Evolutionary conservation across 1,139 yeast genomes (phyloP), one percentile per base, ranked within the genome.

Genomic region (Lodderomyces pseudojiufengensis): DNA sequence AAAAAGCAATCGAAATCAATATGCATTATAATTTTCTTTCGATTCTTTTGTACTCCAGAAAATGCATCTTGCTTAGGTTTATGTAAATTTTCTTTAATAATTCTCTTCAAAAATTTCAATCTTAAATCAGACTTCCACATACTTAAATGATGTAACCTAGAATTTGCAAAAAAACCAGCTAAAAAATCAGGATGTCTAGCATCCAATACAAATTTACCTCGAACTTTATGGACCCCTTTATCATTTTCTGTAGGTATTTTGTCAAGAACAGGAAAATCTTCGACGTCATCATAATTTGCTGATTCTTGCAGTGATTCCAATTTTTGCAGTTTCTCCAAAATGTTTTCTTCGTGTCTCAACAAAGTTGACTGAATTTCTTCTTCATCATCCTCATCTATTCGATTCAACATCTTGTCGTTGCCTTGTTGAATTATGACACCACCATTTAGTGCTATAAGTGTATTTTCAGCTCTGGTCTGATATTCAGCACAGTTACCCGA

Each of bases 1-100:
- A 92, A 92, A 51, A 92, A 92, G 46, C 95, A 87, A 55, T 92
- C 98, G 57, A 87, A 92, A 55, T 92, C 98, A 24, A 90, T 71
- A 57, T 92, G 97, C 42, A 88, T 57, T 33, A 14, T 29, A 27
- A 9, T 32, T 31, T 6, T 20, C 11, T 36, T 38, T 23, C 11
- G 22, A 14, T 16, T 13, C n/a, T n/a, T 22, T 10, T 7, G n/a
- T 5, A 10, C 14, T 22, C 11, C 24, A 14, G 4, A 13, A n/a
- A 27, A 27, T 3, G 29, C 29, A 15, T 25, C 16, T 13, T 4
- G 28, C n/a, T 25, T 12, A 34, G 30, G 24, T 27, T 34, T 36
- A 20, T 43, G 36, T 24, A 36, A 15, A 30, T 38, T 15, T 41
- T 44, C 39, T 24, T 50, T 45, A 1, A 69, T 48, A 3, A 79